Percentiles rank a stretch among this genome's conserved stretches.
Conservation (phyloP, 2,329 filamentous ascomycete genomes). For the Neofusicoccum cordaticola region DNA sequence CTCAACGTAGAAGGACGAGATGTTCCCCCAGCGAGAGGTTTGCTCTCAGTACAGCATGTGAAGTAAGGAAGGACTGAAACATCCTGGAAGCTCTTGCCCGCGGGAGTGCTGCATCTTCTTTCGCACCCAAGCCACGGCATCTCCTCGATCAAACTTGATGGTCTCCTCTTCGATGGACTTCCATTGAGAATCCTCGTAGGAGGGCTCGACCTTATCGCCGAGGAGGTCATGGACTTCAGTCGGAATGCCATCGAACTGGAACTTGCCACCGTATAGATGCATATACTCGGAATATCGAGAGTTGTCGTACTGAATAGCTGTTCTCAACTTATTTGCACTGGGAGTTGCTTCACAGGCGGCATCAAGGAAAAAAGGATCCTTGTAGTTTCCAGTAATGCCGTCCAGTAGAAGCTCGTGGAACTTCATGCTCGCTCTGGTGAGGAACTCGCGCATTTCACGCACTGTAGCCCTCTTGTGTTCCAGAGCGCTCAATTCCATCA, state of each 20-base stretch:
- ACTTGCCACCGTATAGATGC: background rate
- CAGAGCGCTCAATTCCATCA: background rate
- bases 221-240: background rate
- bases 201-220: background rate
- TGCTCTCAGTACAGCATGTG: slow-evolving; percentile 61
- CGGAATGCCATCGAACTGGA: background rate
- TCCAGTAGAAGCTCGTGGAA: background rate
- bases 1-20: slow-evolving; percentile 37
- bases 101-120: slow-evolving; percentile 43
- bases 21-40: slow-evolving; percentile 51
- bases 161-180: slow-evolving; percentile 22
- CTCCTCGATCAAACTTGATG: slow-evolving; percentile 29
- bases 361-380: background rate
- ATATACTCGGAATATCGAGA: background rate
- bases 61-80: slow-evolving; percentile 59
- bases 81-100: slow-evolving; percentile 58
- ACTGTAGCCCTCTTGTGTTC: background rate
- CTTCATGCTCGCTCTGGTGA: background rate
- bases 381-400: background rate
- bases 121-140: slow-evolving; percentile 43
- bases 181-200: background rate
- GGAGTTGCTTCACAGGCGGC: background rate
- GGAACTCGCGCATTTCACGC: background rate
- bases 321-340: background rate
- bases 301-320: background rate